Evolutionary conservation across 305 asterid species (phyloP).

Genomic region (Fraxinus nigra): DNA sequence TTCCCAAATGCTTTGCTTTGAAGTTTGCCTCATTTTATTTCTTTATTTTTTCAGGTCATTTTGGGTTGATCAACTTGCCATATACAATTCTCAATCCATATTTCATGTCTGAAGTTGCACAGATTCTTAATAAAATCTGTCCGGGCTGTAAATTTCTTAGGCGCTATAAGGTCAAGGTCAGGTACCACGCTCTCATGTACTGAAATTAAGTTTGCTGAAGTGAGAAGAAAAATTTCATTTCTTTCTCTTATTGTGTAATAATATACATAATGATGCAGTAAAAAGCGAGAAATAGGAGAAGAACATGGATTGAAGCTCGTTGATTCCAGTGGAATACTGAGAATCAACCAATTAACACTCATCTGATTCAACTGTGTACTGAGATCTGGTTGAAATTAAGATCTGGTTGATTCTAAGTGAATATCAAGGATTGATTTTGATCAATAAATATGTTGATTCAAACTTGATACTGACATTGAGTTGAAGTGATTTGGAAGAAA

Average conservation of each 20-base stretch:
- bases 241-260: background rate
- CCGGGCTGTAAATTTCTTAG: slow-evolving; percentile 75
- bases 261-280: background rate
- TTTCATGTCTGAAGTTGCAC: slow-evolving; percentile 70
- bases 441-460: background rate
- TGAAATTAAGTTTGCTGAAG: slow-evolving; percentile 20
- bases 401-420: background rate
- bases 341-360: background rate
- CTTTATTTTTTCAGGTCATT: slow-evolving; percentile 72
- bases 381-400: background rate
- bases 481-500: background rate
- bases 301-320: background rate
- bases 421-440: background rate
- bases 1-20: slow-evolving; percentile 12
- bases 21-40: slow-evolving; percentile 4
- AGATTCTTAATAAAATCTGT: slow-evolving; percentile 77
- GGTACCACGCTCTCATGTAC: slow-evolving; percentile 41
- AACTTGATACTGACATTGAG: background rate
- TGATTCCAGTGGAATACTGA: background rate
- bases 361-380: background rate
- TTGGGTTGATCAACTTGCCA: slow-evolving; percentile 74
- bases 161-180: slow-evolving; percentile 62
- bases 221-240: slow-evolving; percentile 1
- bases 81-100: slow-evolving; percentile 74
- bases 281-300: background rate